Percentiles rank a stretch among this genome's conserved stretches.
phyloP scores from a whole-genome alignment of 495 filamentous ascomycete genomes.

The Aspergillus conjunctus region DNA sequence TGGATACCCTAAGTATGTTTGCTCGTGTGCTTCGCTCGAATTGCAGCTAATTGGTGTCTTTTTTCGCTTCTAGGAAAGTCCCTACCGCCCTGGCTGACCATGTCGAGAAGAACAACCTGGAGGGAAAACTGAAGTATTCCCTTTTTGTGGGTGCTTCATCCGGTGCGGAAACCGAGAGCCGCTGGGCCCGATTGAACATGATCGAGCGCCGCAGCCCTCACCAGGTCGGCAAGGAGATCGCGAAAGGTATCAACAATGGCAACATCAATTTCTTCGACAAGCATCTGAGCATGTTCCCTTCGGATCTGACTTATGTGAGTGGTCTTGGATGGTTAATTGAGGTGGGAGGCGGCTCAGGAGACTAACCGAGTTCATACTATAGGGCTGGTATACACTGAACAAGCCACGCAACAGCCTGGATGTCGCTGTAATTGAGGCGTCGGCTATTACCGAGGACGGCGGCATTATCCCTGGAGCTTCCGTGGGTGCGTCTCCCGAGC shows the following conservation, averaged over 20 bases:
- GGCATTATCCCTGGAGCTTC: slow-evolving; percentile 87
- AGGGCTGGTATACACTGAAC: slow-evolving; percentile 82
- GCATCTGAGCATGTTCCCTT: slow-evolving; percentile 90
- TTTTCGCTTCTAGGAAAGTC: slow-evolving; percentile 61
- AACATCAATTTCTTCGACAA: slow-evolving; percentile 91
- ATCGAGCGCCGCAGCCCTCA: slow-evolving; percentile 83
- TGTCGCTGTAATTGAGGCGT: slow-evolving; percentile 83
- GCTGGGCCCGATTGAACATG: slow-evolving; percentile 86
- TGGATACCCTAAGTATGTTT: slow-evolving; percentile 83
- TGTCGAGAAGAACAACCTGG: slow-evolving; percentile 83
- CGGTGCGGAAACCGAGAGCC: slow-evolving; percentile 88
- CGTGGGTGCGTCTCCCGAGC: slow-evolving; percentile 83
- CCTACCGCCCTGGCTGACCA: slow-evolving; percentile 85
- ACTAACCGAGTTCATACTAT: slow-evolving; percentile 15
- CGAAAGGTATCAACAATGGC: slow-evolving; percentile 87
- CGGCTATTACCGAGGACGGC: slow-evolving; percentile 89
- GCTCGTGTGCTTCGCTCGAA: slow-evolving; percentile 1
- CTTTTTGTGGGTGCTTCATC: slow-evolving; percentile 89
- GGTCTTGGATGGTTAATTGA: not conserved
- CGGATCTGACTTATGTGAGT: slow-evolving; percentile 79
- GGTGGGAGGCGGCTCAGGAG: not conserved
- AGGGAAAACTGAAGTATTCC: slow-evolving; percentile 81
- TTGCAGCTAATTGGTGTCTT: slow-evolving; percentile 14
- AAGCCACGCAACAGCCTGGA: slow-evolving; percentile 73
- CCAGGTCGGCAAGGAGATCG: slow-evolving; percentile 89